Evolutionary conservation across 768 basidiomycete species (phyloP).

Genomic region (Suillus clintonianus): DNA sequence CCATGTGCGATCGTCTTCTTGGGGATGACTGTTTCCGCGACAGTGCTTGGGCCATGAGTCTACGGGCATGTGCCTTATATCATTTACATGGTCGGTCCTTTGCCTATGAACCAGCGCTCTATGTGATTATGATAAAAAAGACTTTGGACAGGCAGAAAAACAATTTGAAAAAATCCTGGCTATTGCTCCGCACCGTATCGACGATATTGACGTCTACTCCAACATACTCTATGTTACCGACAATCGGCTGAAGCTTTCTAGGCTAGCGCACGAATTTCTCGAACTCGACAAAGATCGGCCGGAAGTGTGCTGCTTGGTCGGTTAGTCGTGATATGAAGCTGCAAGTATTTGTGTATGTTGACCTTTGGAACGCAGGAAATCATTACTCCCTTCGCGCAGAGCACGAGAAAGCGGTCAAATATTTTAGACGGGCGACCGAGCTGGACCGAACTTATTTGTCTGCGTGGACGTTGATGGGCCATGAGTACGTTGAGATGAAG

Average conservation of each 20-base stretch:
- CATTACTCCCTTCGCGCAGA: constrained; percentile 93
- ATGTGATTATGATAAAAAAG: constrained; percentile 41
- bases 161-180: constrained; percentile 84
- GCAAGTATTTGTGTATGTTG: not conserved
- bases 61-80: constrained; percentile 85
- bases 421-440: constrained; percentile 93
- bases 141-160: constrained; percentile 82
- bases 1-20: constrained; percentile 78
- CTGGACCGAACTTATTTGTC: constrained; percentile 93
- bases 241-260: constrained; percentile 83
- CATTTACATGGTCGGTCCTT: constrained; percentile 75
- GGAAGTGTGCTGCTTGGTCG: constrained; percentile 94
- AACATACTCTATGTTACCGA: constrained; percentile 97
- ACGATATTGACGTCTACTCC: constrained; percentile 94
- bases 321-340: constrained; percentile 44
- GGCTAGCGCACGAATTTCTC: constrained; percentile 89
- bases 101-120: not conserved
- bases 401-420: constrained; percentile 94
- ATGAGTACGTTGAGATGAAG: constrained; percentile 98
- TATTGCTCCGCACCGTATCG: constrained; percentile 85
- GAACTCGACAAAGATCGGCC: constrained; percentile 90
- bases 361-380: constrained; percentile 65
- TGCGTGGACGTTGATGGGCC: constrained; percentile 99
- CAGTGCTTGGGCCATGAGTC: constrained; percentile 84
- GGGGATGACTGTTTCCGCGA: constrained; percentile 71